Base-by-base conservation (phyloP, 495 filamentous ascomycete species). In the Oidiodendron maius region DNA sequence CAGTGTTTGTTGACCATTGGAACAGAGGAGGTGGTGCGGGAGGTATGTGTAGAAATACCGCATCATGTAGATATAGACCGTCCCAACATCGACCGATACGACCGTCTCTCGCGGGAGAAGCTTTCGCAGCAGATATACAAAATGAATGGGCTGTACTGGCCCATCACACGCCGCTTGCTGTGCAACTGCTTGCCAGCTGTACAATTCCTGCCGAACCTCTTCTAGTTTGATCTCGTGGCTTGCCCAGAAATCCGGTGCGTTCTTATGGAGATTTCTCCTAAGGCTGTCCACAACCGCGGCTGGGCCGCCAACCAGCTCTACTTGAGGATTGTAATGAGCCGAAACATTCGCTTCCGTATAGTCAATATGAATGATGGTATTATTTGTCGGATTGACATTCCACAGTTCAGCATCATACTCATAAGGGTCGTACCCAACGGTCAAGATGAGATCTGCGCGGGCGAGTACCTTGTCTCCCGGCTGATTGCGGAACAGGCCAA, bases 401-500 rank as follows among this genome's bases (percentile, higher is more conserved):
- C 64, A 67, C 12, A 49, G 38, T 24, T 48, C 53, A 18, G 64
- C 61, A 40, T 69, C 62, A 48, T 69, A 69, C 44, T 69, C 65
- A 4, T 55, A 55, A 15, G 65, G 62, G 55, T 69, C 65, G 47
- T 65, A 69, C 18, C 65, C 65, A 17, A 69, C 51, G 4, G 64
- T 60, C 38, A 69, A 46, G 36, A 69, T 48, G 1, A 66, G 48
- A 47, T 69, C 65, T 4, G 65, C 59, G 12, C 57, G 57, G 1
- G 51, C 43, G 8, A 69, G 54, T 16, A 69, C 51, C 40, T 57
- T 52, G 45, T 69, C 65, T 38, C 65, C 65, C 8, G 64, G 55
- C 36, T 69, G 65, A 40, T 69, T 69, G 11, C 65, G 62, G 56
- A 69, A 69, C 13, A 69, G 56, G 0, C 65, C 65, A n/a, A 69